Conservation (phyloP, 2,329 filamentous ascomycete genomes). For the Paracoccidioides lutzii region DNA sequence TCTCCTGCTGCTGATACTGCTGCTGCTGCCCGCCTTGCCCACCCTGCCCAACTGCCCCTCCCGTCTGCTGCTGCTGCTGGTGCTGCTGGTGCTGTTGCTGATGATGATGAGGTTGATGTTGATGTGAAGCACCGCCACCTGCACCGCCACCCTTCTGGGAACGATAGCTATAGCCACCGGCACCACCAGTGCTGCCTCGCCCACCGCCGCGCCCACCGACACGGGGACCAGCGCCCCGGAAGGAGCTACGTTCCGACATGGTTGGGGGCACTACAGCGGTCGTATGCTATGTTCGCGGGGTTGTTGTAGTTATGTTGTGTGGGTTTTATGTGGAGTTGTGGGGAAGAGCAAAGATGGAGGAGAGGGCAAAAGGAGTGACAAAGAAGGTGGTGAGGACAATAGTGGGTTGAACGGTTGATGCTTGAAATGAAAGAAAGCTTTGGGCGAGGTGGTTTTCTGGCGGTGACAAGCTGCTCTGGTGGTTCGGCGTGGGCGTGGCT, state of each 20-base stretch:
- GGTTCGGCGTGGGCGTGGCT: too few relatives aligned
- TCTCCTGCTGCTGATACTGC: constrained; percentile 45
- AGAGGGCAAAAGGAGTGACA: neutral
- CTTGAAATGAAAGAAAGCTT: neutral
- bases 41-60: constrained; percentile 13
- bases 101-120: constrained; percentile 6
- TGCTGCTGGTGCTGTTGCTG: constrained; percentile 31
- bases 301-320: neutral
- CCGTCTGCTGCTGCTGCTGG: constrained; percentile 43
- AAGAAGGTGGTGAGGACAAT: neutral
- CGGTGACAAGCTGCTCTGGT: too few relatives aligned
- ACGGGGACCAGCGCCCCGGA: constrained; percentile 42
- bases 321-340: neutral
- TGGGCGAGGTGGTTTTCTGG: too few relatives aligned
- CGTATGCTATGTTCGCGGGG: neutral
- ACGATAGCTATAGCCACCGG: constrained; percentile 24
- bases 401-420: neutral
- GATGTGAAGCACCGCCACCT: constrained; percentile 25
- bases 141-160: constrained; percentile 31
- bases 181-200: constrained; percentile 29
- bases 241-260: constrained; percentile 38
- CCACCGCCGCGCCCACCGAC: constrained; percentile 27
- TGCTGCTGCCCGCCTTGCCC: constrained; percentile 32
- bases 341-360: neutral
- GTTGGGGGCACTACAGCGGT: neutral